Conservation (phyloP, 2,329 filamentous ascomycete genomes). For the Neospermospora avenae region DNA sequence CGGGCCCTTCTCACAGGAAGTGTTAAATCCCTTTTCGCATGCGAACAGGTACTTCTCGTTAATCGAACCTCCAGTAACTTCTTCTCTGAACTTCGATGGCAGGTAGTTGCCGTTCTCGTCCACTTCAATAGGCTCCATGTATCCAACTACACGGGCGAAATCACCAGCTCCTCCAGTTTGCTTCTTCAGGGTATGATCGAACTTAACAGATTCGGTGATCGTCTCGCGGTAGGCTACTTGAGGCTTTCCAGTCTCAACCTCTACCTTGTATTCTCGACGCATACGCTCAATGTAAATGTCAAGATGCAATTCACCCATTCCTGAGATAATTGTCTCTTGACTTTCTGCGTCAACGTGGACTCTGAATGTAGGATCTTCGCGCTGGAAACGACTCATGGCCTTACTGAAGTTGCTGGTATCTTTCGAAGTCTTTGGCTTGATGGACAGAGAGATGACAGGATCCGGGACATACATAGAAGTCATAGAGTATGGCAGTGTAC, state of each 20-base stretch:
- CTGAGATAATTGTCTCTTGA: slow-evolving; percentile 95
- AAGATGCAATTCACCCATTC: slow-evolving; percentile 96
- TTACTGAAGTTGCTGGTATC: slow-evolving; percentile 95
- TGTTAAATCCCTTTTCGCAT: slow-evolving; percentile 90
- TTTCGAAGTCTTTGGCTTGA: slow-evolving; percentile 90
- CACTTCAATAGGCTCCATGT: slow-evolving; percentile 73
- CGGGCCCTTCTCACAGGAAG: slow-evolving; percentile 80
- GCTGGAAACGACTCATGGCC: slow-evolving; percentile 97
- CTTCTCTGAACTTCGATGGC: slow-evolving; percentile 80
- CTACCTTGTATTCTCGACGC: slow-evolving; percentile 92
- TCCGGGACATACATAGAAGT: slow-evolving; percentile 98
- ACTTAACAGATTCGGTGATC: slow-evolving; percentile 73
- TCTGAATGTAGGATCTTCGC: slow-evolving; percentile 96
- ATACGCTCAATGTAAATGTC: slow-evolving; percentile 98
- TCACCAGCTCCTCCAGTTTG: slow-evolving; percentile 95
- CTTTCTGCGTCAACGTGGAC: slow-evolving; percentile 89
- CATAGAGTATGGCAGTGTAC: slow-evolving; percentile 89
- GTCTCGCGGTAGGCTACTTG: slow-evolving; percentile 98
- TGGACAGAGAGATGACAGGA: slow-evolving; percentile 95
- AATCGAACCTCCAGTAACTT: slow-evolving; percentile 85
- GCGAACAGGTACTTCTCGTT: slow-evolving; percentile 94
- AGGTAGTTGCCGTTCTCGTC: slow-evolving; percentile 44
- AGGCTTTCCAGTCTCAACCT: slow-evolving; percentile 92
- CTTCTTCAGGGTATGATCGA: slow-evolving; percentile 92
- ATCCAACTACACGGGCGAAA: slow-evolving; percentile 88